Base-by-base conservation (phyloP, 495 filamentous ascomycete genomes). In the Sabuloglossum arenarium region DNA sequence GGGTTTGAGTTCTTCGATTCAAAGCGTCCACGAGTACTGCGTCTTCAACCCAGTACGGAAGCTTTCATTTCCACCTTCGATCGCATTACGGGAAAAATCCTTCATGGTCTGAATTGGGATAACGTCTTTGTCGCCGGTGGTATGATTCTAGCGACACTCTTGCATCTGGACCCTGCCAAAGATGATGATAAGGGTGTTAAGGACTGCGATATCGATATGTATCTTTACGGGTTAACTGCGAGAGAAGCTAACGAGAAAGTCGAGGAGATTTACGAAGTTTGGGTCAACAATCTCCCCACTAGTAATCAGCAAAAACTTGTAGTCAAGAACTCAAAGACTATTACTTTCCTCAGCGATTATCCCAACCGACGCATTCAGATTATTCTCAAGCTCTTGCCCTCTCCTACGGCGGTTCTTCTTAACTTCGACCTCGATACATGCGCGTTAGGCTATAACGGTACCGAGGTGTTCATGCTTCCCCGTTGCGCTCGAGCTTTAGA, bases 351-450 rank as follows among this genome's bases (percentile, higher is more conserved):
- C 0, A 57, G 61, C 11, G 31, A 32, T 6, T 69, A 62, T 52
- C 67, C 67, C 2, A 45, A 61, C 9, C 63, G 68, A 16, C 60
- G 66, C 1, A 55, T 69, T 31, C 67, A 68, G 53, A 65, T 70
- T n/a, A 55, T 65, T 12, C 51, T 70, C 28, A 70, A 66, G 53
- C 19, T 69, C 19, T 25, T 63, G n/a, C 50, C 58, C 21, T 65
- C 56, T 42, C 59, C 61, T 0, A 61, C 60, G 12, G 61, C 68
- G n/a, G 58, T 69, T 0, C 53, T 70, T 16, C 58, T 70, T 21
- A 64, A 64, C 47, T 66, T 68, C 51, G 68, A 70, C 29, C 62
- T 70, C n/a, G 68, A 70, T 57, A 60, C 61, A 28, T 68, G 65
- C 42, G 68, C 68, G 39, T 60, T 70, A 30, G 68, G 68, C 0